Conservation (phyloP, 495 filamentous ascomycete species). For the Xylaria bambusicola region DNA sequence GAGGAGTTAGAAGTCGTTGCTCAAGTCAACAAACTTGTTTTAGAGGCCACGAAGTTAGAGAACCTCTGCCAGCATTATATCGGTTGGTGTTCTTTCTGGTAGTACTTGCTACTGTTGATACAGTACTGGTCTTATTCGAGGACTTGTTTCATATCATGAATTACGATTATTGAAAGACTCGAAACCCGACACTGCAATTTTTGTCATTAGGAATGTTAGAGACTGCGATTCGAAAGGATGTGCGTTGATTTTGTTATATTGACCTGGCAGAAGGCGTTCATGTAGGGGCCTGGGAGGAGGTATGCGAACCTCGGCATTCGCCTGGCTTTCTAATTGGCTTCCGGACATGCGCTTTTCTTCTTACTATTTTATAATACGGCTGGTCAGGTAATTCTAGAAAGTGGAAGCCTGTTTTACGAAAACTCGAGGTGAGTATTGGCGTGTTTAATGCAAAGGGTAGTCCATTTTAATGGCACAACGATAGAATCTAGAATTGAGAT, state of each 20-base stretch:
- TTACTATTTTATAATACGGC: neutral
- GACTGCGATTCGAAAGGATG: neutral
- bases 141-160: neutral
- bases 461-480: too few species aligned
- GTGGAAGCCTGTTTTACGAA: neutral
- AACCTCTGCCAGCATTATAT: conserved; percentile 99
- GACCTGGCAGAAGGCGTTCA: neutral
- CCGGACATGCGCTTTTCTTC: neutral
- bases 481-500: too few species aligned
- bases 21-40: conserved; percentile 91
- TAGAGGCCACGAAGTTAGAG: conserved; percentile 93
- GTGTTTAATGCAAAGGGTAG: neutral
- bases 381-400: neutral
- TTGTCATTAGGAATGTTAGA: too few species aligned
- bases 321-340: neutral
- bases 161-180: neutral
- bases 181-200: too few species aligned
- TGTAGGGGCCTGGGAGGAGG: conserved; percentile 5
- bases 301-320: neutral
- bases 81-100: conserved; percentile 96
- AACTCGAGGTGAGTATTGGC: neutral
- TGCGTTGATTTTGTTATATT: neutral
- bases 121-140: neutral
- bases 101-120: neutral
- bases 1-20: conserved; percentile 84